Evolutionary conservation across 768 basidiomycete species (phyloP).

Genomic region (Neoboletus brunneissimus): DNA sequence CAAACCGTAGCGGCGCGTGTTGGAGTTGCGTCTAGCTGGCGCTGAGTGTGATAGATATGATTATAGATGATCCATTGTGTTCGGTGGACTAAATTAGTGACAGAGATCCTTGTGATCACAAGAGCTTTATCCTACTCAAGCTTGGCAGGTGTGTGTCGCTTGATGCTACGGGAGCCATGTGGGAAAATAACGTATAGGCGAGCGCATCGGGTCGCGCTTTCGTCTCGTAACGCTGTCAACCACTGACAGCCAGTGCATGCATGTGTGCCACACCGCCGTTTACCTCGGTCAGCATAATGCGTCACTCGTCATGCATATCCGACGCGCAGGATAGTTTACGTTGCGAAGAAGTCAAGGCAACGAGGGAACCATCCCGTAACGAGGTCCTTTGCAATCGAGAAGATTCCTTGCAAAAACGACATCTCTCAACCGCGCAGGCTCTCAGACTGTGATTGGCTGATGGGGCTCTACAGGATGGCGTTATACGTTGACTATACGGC

Average conservation of each 20-base stretch:
- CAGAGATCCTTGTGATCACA: neutral
- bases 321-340: conserved; percentile 5
- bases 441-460: neutral
- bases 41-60: neutral
- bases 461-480: neutral
- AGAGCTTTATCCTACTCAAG: neutral
- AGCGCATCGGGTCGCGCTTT: neutral
- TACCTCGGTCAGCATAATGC: conserved; percentile 5
- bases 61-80: neutral
- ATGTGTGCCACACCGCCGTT: neutral
- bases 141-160: neutral
- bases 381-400: neutral
- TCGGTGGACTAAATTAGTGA: neutral
- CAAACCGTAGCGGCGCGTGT: too few relatives aligned
- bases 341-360: conserved; percentile 15
- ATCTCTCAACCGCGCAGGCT: neutral
- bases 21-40: neutral
- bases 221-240: conserved; percentile 11
- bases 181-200: conserved; percentile 5
- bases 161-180: conserved; percentile 1
- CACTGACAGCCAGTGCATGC: conserved; percentile 1
- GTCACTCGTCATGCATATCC: conserved; percentile 1
- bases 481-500: neutral
- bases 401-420: neutral
- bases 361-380: neutral